phyloP scores from a whole-genome alignment of 805 yeast genomes.

The Myxozyma vanderwaltii region DNA sequence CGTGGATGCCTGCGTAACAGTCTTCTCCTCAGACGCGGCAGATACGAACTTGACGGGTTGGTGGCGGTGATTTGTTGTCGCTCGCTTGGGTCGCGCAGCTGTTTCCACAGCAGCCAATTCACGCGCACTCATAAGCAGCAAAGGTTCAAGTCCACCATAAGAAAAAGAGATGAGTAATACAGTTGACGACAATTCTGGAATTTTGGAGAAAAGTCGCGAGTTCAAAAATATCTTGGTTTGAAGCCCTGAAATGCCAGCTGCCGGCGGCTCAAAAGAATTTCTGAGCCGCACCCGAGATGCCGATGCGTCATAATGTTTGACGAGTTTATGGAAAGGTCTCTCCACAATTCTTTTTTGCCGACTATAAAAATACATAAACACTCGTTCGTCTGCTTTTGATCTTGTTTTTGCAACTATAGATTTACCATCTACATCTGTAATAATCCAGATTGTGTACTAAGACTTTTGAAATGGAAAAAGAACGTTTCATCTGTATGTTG shows the following conservation, averaged over 20 bases:
- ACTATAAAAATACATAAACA: not conserved
- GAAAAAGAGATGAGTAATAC: no score
- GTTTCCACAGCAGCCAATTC: not conserved
- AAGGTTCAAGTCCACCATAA: no score
- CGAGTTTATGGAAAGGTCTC: not conserved
- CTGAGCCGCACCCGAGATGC: no score
- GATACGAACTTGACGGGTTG: slow-evolving; percentile 23
- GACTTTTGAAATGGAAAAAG: slow-evolving; percentile 20
- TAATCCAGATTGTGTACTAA: no score
- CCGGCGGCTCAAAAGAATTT: no score
- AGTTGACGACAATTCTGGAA: no score
- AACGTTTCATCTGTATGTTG: slow-evolving; percentile 29
- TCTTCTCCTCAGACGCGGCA: slow-evolving; percentile 5
- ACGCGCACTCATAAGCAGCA: not conserved
- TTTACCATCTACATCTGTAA: no score
- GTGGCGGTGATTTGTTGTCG: slow-evolving; percentile 16
- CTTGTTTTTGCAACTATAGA: no score
- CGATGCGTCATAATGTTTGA: not conserved
- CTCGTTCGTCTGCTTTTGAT: no score
- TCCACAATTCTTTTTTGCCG: not conserved
- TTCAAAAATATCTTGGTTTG: no score
- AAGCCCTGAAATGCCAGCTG: no score
- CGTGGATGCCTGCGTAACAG: not conserved
- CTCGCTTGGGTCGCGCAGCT: not conserved
- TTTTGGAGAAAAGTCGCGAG: no score